Evolutionary conservation across 106 monocot genomes (phyloP).

Genomic region (Gastrodia elata): DNA sequence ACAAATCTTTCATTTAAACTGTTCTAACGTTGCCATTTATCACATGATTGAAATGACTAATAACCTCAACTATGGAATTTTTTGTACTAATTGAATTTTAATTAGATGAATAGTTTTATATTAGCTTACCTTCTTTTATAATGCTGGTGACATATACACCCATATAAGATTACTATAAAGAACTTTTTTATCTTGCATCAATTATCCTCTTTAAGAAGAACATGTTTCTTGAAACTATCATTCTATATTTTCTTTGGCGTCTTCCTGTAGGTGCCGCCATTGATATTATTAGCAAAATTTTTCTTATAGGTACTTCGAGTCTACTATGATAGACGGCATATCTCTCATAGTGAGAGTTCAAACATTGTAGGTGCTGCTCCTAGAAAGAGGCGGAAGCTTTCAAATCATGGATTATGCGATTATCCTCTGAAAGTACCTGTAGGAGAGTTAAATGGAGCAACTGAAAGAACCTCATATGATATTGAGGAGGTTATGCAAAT

Average conservation of each 20-base stretch:
- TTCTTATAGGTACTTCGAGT: conserved; percentile 54
- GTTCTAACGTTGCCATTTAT: too few relatives aligned
- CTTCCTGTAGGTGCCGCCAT: background rate
- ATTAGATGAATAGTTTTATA: too few relatives aligned
- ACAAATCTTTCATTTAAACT: too few relatives aligned
- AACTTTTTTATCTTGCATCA: too few relatives aligned
- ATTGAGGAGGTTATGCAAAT: conserved; percentile 13
- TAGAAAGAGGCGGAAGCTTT: conserved; percentile 39
- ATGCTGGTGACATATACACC: too few relatives aligned
- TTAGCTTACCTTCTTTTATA: too few relatives aligned
- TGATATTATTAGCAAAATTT: background rate
- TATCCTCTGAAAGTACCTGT: conserved; percentile 4
- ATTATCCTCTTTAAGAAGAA: background rate
- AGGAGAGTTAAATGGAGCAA: conserved; percentile 15
- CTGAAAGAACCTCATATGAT: background rate
- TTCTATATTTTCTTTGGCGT: background rate
- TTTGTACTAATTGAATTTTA: too few relatives aligned
- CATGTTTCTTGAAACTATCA: background rate
- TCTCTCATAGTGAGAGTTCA: conserved; percentile 2
- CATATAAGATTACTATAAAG: too few relatives aligned
- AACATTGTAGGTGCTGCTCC: conserved; percentile 1
- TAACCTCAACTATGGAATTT: too few relatives aligned
- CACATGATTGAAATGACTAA: too few relatives aligned
- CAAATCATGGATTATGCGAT: conserved; percentile 1
- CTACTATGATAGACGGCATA: conserved; percentile 39